phyloP scores from a whole-genome alignment of 2,329 filamentous ascomycete genomes.

The Aspergillus pseudoviridinutans region DNA sequence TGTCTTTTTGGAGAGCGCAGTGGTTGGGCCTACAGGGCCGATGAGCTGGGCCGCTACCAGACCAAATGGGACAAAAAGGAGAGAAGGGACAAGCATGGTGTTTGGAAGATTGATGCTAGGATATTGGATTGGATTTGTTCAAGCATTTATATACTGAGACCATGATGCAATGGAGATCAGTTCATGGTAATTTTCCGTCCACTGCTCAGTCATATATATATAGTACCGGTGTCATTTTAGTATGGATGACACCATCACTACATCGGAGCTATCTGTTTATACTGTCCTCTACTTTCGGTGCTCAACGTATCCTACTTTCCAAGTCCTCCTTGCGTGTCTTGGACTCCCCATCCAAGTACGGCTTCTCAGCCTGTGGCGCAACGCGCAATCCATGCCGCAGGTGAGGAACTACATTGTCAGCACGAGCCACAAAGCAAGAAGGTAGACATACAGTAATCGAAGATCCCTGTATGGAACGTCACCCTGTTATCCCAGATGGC shows the following conservation, averaged over 20 bases:
- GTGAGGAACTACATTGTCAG: slow-evolving; percentile 1
- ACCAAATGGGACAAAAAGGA: background rate
- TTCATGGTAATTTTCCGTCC: background rate
- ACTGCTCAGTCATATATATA: too few relatives aligned
- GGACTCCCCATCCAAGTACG: slow-evolving; percentile 3
- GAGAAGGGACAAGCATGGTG: background rate
- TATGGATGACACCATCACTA: too few relatives aligned
- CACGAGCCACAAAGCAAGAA: too few relatives aligned
- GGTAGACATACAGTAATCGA: slow-evolving; percentile 4
- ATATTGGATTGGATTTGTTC: too few relatives aligned
- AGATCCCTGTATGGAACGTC: background rate
- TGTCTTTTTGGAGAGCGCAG: slow-evolving; percentile 22
- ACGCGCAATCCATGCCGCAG: slow-evolving; percentile 4
- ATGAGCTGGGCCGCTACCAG: slow-evolving; percentile 13
- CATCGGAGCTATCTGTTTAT: too few relatives aligned
- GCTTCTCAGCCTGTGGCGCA: slow-evolving; percentile 5
- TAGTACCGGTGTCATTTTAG: too few relatives aligned
- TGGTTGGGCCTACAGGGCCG: slow-evolving; percentile 25
- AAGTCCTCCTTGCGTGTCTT: slow-evolving; percentile 2
- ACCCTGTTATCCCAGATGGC: slow-evolving; percentile 5
- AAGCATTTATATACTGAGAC: too few relatives aligned
- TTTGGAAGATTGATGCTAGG: too few relatives aligned
- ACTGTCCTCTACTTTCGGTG: too few relatives aligned
- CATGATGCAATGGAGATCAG: too few relatives aligned
- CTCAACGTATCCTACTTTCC: background rate